Base-by-base conservation (phyloP, 2,329 filamentous ascomycete genomes). In the Stachybotrys chartarum region DNA sequence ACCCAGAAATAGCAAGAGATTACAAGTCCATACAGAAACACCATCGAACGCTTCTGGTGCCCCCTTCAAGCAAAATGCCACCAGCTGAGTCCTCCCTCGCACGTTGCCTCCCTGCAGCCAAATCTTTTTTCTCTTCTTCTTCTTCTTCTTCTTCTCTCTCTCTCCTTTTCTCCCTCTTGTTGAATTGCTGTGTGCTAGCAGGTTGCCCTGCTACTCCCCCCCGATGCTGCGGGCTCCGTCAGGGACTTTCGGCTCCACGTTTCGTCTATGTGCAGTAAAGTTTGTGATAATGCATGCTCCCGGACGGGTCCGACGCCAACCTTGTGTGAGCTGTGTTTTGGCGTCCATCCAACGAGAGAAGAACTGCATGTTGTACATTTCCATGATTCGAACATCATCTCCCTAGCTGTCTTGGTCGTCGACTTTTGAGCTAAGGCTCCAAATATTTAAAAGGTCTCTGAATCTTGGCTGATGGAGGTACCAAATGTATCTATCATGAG, bases 401-500 rank as follows among this genome's bases (percentile, higher is more conserved):
- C 24, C 24, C 24, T 24, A 24, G 24, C 24, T 24, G 4, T 24
- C 24, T 24, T 24, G 24, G 24, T 24, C 24, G 24, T 24, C 24
- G 24, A 24, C 24, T 24, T 51, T 54, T 51, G 52, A 50, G 48
- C 50, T 47, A 35, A 55, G 55, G 44, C 56, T 10, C 48, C 32
- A 52, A 30, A 50, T 14, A 14, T 57, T 62, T 66, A 72, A 54
- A 71, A 72, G n/a, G 70, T 72, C 51, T 72, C 70, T 49, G 70
- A 69, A 49, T 72, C 69, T 52, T 66, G 61, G 53, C 68, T 71
- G 11, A 58, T 57, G 49, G 70, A 59, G 32, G 66, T 70, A 54
- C 69, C 70, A 58, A 72, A 72, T 5, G 68, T 71, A 54, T 71
- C 69, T 72, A 30, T 12, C 17, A 45, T 14, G 16, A 44, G 55